Evolutionary conservation across 1,284 basidiomycete genomes (phyloP), one percentile per base, ranked within the genome.

Genomic region (Pseudozyma tsukubaensis): DNA sequence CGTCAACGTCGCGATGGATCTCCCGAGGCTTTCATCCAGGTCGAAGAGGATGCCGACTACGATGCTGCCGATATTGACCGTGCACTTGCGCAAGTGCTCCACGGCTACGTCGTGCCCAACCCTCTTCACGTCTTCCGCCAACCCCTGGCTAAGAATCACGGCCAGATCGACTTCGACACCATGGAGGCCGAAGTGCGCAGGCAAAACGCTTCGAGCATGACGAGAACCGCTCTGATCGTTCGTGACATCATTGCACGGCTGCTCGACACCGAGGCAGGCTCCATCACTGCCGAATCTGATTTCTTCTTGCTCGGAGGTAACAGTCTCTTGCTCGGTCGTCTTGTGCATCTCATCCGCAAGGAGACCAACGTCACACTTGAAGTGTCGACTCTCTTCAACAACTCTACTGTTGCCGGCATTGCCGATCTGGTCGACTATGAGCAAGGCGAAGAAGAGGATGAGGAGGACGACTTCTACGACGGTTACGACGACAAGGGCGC

Each of bases 101-200:
- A 84, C 63, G 83, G 83, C 39, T 84, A 84, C 52, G 83, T 82
- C 21, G 83, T 84, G 11, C 83, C 83, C 29, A 83, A 83, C 75
- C 83, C 83, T n/a, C 70, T 84, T 16, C 83, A 84, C 72, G 83
- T 84, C 64, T 84, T 84, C 78, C 79, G 82, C 37, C 80, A 82
- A 65, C 82, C 80, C 4, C 63, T 84, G 45, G 81, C 81, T 37
- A 83, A 83, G 67, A 73, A 74, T 43, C 76, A 83, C 55, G 81
- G 81, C 29, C 70, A 78, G 56, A 83, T 83, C 63, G 83, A 84
- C 54, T 84, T 83, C 50, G 68, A 80, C 39, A 82, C 83, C 34
- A 84, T 84, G 83, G 83, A 84, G 61, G 82, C 75, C 63, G 82
- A 83, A 51, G 82, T 84, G 24, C 77, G 82, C 29, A 77, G 78